Base-by-base conservation (phyloP, 106 monocot species). In the Amphibolis antarctica region DNA sequence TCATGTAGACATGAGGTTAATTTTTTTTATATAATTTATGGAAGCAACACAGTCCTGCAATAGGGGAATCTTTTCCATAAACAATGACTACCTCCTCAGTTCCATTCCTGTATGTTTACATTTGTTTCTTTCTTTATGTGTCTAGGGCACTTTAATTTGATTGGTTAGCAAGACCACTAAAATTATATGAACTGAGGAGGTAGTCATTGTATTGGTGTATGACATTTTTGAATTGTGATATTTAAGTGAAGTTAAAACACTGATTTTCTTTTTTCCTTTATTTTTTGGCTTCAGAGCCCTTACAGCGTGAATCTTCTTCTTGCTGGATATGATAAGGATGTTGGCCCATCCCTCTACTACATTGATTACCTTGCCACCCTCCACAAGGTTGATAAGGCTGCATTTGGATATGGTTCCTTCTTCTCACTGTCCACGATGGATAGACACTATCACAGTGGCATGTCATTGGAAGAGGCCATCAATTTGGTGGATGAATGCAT, bases 301-400 rank as follows among this genome's bases (percentile, higher is more conserved):
- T 93, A 85, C 42, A 70, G 45, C 6, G 88, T 93, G 1, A 93
- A 93, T 59, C 42, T 88, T 24, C 56, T 93, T 11, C 75, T 93
- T 28, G 92, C 88, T 19, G 92, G 92, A 4, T 93, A 88, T 66
- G 92, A 93, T 68, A 83, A 88, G 76, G 85, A 77, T 14, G 66
- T 78, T 47, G 92, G 92, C 9, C 82, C 88, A 5, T 93, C 92
- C 10, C 79, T 93, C 1, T 93, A 88, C 78, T 93, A 80, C 71
- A 82, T 93, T 5, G 92, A 93, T 65, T 93, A 93, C 82, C 78
- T 93, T 28, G 88, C 88, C 10, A 93, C 92, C 31, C 73, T 88
- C 17, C 92, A 93, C 80, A 93, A 93, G 65, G 70, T 93, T 23
- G 92, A 93, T 25, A 93, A 93, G 69, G 92, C 88, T 25, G 92